Conservation (phyloP, 495 filamentous ascomycete genomes). For the Eremomyces bilateralis region DNA sequence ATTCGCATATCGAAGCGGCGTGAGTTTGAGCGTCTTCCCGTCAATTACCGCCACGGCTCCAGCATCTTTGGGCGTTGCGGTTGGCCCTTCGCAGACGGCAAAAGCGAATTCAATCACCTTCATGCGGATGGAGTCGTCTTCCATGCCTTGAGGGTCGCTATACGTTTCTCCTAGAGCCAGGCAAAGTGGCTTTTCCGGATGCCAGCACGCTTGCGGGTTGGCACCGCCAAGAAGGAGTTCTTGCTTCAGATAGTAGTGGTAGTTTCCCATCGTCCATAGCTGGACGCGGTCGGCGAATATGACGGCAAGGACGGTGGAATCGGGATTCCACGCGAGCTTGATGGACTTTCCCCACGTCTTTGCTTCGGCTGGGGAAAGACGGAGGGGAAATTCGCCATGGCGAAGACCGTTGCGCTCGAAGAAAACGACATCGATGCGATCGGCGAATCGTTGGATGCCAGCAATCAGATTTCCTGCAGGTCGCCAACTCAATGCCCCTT, state of each 20-base stretch:
- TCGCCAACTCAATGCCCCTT: constrained; percentile 75
- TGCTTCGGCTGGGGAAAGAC: constrained; percentile 16
- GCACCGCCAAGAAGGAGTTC: constrained; percentile 26
- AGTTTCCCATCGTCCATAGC: constrained; percentile 94
- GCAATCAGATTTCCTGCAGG: constrained; percentile 79
- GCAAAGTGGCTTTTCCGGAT: constrained; percentile 59
- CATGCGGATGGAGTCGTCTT: no score
- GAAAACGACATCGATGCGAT: constrained; percentile 67
- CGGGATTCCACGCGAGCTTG: constrained; percentile 61
- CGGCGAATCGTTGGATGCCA: constrained; percentile 47
- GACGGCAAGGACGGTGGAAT: constrained; percentile 79
- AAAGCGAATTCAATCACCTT: constrained; percentile 51
- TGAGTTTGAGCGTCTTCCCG: constrained; percentile 63
- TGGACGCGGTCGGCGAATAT: constrained; percentile 54
- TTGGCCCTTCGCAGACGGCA: constrained; percentile 42
- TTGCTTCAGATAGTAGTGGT: constrained; percentile 97
- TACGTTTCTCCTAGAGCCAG: constrained; percentile 20
- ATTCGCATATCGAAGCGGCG: constrained; percentile 62
- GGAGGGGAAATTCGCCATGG: constrained; percentile 74
- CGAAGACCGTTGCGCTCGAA: constrained; percentile 91
- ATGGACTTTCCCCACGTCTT: constrained; percentile 35
- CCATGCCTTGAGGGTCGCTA: no score
- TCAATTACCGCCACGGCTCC: constrained; percentile 78
- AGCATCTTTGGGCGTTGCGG: constrained; percentile 48
- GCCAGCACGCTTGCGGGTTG: no score